These are phyloP conservation scores for Malassezia psittaci DNA, from an alignment of 1,284 basidiomycete genomes.

Conservation along the genomic window DNA sequence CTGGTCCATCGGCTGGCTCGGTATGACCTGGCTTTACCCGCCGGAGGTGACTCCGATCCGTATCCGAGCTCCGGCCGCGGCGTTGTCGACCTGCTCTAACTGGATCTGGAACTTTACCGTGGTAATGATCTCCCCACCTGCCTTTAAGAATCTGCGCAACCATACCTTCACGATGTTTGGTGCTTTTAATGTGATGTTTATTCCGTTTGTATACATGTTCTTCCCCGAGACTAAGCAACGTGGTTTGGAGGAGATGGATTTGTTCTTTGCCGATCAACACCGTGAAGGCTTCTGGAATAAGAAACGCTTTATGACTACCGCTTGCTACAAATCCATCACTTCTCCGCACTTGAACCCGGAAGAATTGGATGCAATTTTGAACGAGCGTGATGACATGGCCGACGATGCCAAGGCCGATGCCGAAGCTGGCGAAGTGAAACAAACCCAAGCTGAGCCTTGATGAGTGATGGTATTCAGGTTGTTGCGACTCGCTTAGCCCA, in stretches of 20 bases:
- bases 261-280: slow-evolving; percentile 28
- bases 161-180: slow-evolving; percentile 47
- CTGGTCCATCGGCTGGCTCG: slow-evolving; percentile 59
- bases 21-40: slow-evolving; percentile 55
- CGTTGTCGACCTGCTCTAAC: slow-evolving; percentile 45
- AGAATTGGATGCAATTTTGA: slow-evolving; percentile 27
- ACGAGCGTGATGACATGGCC: slow-evolving; percentile 1
- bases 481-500: neutral
- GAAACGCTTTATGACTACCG: slow-evolving; percentile 25
- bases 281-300: slow-evolving; percentile 23
- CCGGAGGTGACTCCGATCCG: slow-evolving; percentile 46
- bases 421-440: neutral
- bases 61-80: slow-evolving; percentile 48
- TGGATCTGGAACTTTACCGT: slow-evolving; percentile 46
- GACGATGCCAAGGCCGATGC: neutral
- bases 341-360: slow-evolving; percentile 23
- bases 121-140: slow-evolving; percentile 60
- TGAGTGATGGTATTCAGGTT: neutral
- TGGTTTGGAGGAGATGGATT: slow-evolving; percentile 42
- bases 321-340: slow-evolving; percentile 25
- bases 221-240: slow-evolving; percentile 46
- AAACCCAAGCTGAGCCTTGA: neutral
- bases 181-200: slow-evolving; percentile 40
- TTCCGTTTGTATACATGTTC: slow-evolving; percentile 42
- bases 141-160: slow-evolving; percentile 59